Evolutionary conservation across 495 filamentous ascomycete genomes (phyloP).

Genomic region (Neurospora sp.): DNA sequence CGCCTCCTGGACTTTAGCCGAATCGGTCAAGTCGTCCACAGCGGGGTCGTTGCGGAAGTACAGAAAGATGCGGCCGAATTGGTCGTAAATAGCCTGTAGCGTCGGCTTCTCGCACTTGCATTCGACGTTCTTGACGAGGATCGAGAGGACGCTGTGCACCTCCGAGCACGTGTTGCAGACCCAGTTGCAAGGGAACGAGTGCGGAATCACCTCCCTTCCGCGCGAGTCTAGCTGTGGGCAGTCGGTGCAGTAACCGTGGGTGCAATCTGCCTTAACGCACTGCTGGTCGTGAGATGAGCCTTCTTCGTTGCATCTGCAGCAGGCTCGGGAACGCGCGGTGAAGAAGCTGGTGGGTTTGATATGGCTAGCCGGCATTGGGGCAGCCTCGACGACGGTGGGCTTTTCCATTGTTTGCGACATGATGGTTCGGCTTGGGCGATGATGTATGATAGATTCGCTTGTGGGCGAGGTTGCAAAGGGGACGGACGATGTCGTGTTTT

Average conservation of each 20-base stretch:
- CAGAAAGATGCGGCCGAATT: slow-evolving; percentile 21
- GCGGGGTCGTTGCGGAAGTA: slow-evolving; percentile 22
- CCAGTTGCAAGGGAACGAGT: slow-evolving; percentile 20
- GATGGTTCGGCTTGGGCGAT: background rate
- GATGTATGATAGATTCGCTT: background rate
- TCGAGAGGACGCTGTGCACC: slow-evolving; percentile 11
- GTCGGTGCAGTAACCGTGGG: slow-evolving; percentile 6
- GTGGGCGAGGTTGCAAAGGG: background rate
- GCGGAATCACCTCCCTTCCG: slow-evolving; percentile 6
- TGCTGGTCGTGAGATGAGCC: background rate
- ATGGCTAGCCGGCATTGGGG: slow-evolving; percentile 5
- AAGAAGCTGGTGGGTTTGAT: slow-evolving; percentile 11
- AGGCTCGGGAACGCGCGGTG: slow-evolving; percentile 5
- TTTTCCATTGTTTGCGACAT: background rate
- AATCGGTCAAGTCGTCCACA: slow-evolving; percentile 17
- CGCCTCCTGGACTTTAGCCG: slow-evolving; percentile 18
- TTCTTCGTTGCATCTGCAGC: slow-evolving; percentile 11
- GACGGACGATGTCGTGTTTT: background rate
- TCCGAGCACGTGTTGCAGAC: slow-evolving; percentile 17
- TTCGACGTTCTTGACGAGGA: slow-evolving; percentile 8
- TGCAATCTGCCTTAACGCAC: background rate
- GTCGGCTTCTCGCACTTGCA: slow-evolving; percentile 14
- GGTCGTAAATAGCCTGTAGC: slow-evolving; percentile 25
- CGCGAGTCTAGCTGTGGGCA: slow-evolving; percentile 6
- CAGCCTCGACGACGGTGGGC: background rate